Evolutionary conservation across 225 moss, liverwort and hornwort species (phyloP), one percentile per base, ranked within the genome.

Genomic region (Neckera pumila): DNA sequence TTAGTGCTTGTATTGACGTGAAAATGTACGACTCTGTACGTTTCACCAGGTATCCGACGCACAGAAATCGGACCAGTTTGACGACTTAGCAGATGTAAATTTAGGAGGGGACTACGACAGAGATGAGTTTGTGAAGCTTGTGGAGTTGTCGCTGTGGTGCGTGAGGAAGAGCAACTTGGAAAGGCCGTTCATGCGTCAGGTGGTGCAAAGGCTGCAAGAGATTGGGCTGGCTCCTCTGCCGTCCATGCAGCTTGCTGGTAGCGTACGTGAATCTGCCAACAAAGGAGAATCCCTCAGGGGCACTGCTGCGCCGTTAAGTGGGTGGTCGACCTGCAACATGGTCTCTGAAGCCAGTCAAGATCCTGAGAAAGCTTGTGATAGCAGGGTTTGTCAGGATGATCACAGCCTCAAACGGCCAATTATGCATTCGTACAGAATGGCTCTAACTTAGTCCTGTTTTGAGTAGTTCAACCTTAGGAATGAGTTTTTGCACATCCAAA

Each of bases 131-230:
- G 53, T 59, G 58, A 70, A 86, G 58, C 83, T 93, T 74, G 92
- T 88, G 72, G 88, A 92, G 89, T 86, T 92, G 82, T 88, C 93
- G 23, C 45, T 92, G 57, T 93, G 90, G 89, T 93, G 93, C 72
- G 84, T 67, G 40, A 89, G 80, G 88, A 85, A 56, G 78, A 88
- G 86, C 72, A 92, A 89, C 86, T 69, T 74, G 45, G 92, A 89
- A 58, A 88, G 93, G n/a, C 92, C 92, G 30, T 93, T 80, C 75
- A 92, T 93, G 92, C 80, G 85, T 45, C 93, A 92, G 72, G 91
- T 92, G 79, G 93, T 93, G 86, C 93, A 93, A 89, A 88, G 56
- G 81, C 77, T 93, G 51, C 90, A 90, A 84, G 90, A 93, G 86
- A 81, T 93, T 65, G 92, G 90, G 62, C 73, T 93, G 87, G 89